Base-by-base conservation (phyloP, 2,329 filamentous ascomycete genomes). In the Monosporascus sp. region DNA sequence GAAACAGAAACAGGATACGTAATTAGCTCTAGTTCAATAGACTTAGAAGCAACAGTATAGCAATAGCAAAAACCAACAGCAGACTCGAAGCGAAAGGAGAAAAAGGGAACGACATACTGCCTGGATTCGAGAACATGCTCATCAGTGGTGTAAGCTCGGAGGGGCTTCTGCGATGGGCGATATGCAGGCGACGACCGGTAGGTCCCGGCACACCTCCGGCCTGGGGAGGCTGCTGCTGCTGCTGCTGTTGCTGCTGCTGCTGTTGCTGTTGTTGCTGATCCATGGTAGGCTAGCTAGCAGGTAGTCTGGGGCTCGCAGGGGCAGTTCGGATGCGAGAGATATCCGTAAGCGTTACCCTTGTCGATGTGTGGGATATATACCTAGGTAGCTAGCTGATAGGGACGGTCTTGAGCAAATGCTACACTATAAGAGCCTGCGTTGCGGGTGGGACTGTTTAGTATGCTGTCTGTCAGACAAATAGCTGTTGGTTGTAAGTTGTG, bases 141-240 rank as follows among this genome's bases (percentile, higher is more conserved):
- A 97, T 95, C 74, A 97, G 78, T 60, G 93, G 94, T 55, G 93
- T 97, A 74, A 97, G 81, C 81, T 97, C 94, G 63, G 94, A 97
- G 61, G 93, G 94, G 77, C 91, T 97, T 74, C 93, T 87, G 70
- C 93, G 88, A 79, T 97, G 93, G 68, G 93, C 93, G 75, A 97
- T 97, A 78, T 97, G 92, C 72, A 97, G 84, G 72, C 92, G 88
- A 70, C 93, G 91, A 69, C 91, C 91, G 70, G 87, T 76, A 67
- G 90, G 89, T 64, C 91, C 91, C 70, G 78, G 78, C 56, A 85
- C 80, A 66, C 81, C 81, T 68, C 78, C 78, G 61, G 76, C 66
- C 67, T 62, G 64, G 52, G 74, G 74, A 66, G 74, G 75, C 68
- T 74, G 75, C 65, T 76, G 74, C 58, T 70, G 70, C 57, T 73